Evolutionary conservation across 179 eudicot species (phyloP).

Genomic region (Silene coronaria): DNA sequence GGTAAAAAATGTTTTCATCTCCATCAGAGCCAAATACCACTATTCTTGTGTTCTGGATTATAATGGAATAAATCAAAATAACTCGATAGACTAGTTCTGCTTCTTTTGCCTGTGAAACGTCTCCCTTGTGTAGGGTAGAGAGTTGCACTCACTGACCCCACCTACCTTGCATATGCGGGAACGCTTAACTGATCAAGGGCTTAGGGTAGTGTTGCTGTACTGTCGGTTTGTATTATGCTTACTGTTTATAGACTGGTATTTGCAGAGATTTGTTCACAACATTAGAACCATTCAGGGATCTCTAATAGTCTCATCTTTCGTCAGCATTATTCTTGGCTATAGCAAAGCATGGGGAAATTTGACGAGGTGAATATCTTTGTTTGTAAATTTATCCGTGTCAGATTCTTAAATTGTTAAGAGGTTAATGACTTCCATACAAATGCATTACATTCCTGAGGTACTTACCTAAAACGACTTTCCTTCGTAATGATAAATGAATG

Average conservation of each 20-base stretch:
- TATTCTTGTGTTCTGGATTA: no score
- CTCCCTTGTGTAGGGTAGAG: no score
- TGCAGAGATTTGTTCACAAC: slow-evolving; percentile 77
- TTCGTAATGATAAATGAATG: neutral
- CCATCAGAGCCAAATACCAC: no score
- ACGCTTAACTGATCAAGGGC: no score
- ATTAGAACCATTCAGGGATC: slow-evolving; percentile 92
- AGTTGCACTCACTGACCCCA: no score
- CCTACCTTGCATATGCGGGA: neutral
- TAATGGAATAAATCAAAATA: no score
- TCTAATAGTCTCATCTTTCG: slow-evolving; percentile 71
- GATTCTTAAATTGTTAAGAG: neutral
- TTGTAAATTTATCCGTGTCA: neutral
- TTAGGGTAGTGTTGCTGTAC: no score
- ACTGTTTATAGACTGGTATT: slow-evolving; percentile 9
- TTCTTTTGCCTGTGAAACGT: no score
- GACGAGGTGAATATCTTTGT: slow-evolving; percentile 41
- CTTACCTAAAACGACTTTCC: neutral
- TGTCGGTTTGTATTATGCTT: slow-evolving; percentile 8
- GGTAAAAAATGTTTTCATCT: neutral
- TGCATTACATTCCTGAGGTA: neutral
- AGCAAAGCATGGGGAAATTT: slow-evolving; percentile 72
- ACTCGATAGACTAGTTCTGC: no score
- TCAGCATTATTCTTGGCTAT: slow-evolving; percentile 76
- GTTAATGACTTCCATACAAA: neutral